phyloP scores from a whole-genome alignment of 2,329 filamentous ascomycete species.

The Botrytis elliptica region DNA sequence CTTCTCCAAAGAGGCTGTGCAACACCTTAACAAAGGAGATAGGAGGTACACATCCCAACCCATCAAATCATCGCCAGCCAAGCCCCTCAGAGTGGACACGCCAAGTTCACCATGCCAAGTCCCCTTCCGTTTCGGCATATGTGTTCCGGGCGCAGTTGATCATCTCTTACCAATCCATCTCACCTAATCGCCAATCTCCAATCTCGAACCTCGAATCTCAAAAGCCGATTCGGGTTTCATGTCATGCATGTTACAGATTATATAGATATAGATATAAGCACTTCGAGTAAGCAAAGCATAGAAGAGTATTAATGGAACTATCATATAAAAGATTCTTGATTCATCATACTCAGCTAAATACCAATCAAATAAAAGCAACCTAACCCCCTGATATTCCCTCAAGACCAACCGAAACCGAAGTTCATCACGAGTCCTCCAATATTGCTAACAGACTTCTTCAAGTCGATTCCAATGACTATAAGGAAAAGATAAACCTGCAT shows the following conservation, averaged over 20 bases:
- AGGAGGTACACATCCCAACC: neutral
- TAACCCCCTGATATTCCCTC: conserved; percentile 1
- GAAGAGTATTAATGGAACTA: neutral
- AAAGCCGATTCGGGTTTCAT: conserved; percentile 1
- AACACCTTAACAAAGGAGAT: neutral
- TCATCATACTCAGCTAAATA: neutral
- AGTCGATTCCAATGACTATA: neutral
- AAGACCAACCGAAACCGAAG: neutral
- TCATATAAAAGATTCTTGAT: neutral
- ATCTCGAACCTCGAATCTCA: neutral
- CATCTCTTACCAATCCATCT: conserved; percentile 4
- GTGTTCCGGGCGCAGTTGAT: neutral
- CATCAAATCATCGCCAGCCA: conserved; percentile 9
- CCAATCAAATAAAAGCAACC: neutral
- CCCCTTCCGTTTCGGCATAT: neutral
- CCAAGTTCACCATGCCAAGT: neutral
- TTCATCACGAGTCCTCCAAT: neutral
- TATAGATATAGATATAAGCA: neutral
- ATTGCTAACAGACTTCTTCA: neutral
- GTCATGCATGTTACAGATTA: neutral
- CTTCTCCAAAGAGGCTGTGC: neutral
- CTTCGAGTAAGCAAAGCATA: neutral
- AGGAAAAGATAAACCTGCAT: neutral
- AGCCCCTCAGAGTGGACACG: neutral
- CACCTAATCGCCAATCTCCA: neutral